phyloP scores from a whole-genome alignment of 1,139 yeast genomes.

The Candida tunisiensis region DNA sequence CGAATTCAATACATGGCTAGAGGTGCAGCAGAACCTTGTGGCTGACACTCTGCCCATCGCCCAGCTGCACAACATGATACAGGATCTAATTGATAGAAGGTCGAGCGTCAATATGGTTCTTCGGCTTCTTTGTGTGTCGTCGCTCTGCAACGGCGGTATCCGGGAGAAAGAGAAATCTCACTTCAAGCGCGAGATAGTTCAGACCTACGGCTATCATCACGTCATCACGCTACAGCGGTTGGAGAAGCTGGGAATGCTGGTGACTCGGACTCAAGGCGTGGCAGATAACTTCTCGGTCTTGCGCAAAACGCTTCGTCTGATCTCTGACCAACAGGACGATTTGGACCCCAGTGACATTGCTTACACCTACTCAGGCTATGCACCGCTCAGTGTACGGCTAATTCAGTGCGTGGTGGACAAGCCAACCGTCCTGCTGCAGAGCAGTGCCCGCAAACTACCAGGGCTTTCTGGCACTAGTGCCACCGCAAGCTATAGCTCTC shows the following conservation, averaged over 20 bases:
- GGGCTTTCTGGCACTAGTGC: constrained; percentile 4
- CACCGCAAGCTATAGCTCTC: constrained; percentile 8
- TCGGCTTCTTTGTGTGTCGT: constrained; percentile 35
- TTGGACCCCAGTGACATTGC: constrained; percentile 8
- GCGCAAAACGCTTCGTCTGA: constrained; percentile 13
- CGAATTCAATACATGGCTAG: constrained; percentile 38
- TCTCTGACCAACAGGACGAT: constrained; percentile 16
- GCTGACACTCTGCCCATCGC: constrained; percentile 38
- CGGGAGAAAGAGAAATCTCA: constrained; percentile 37
- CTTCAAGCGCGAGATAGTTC: constrained; percentile 32
- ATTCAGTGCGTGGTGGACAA: constrained; percentile 23
- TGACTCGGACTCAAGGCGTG: constrained; percentile 6
- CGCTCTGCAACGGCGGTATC: constrained; percentile 48
- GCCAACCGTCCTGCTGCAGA: constrained; percentile 5
- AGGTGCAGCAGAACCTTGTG: constrained; percentile 59
- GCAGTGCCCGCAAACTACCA: no score
- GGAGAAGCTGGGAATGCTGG: constrained; percentile 23
- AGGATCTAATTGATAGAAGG: constrained; percentile 30
- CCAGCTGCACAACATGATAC: constrained; percentile 30
- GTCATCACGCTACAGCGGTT: constrained; percentile 20
- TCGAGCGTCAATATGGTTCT: constrained; percentile 26
- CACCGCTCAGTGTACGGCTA: constrained; percentile 27
- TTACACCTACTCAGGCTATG: constrained; percentile 26
- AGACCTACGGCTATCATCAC: constrained; percentile 42
- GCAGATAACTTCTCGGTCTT: constrained; percentile 8